These are phyloP conservation scores for Plasmodium chabaudi DNA, from an alignment of 169 alveolate species.

Conservation along the genomic window DNA sequence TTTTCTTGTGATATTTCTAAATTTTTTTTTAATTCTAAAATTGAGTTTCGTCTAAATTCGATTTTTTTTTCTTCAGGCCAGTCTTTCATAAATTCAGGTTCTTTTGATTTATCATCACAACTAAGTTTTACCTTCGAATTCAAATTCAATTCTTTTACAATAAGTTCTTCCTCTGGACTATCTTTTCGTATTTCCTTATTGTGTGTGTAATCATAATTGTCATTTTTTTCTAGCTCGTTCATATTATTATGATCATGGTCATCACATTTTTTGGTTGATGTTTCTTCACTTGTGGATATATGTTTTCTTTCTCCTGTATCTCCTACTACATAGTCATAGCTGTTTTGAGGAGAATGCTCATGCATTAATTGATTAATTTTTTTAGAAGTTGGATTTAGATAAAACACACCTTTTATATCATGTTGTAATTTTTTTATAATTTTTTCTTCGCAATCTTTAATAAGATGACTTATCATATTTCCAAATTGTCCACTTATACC, in stretches of 20 bases:
- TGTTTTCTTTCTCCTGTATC: conserved; percentile 7
- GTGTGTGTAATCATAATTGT: neutral
- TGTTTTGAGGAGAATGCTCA: conserved; percentile 31
- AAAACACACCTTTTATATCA: conserved; percentile 76
- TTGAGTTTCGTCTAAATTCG: conserved; percentile 68
- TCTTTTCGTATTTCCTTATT: conserved; percentile 27
- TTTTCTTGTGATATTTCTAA: conserved; percentile 71
- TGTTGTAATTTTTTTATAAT: conserved; percentile 79
- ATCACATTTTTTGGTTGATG: neutral
- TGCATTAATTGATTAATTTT: conserved; percentile 42
- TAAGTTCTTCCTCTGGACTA: conserved; percentile 39
- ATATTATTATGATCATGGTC: neutral
- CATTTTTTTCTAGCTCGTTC: neutral
- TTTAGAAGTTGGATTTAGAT: conserved; percentile 55
- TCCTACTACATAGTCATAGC: conserved; percentile 10
- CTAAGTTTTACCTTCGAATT: conserved; percentile 45
- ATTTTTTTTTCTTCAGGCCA: conserved; percentile 76
- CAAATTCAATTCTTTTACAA: conserved; percentile 38
- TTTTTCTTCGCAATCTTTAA: conserved; percentile 80
- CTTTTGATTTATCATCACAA: conserved; percentile 73
- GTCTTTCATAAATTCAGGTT: conserved; percentile 69
- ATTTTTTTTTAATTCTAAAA: conserved; percentile 47
- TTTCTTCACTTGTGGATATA: conserved; percentile 26
- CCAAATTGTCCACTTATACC: conserved; percentile 78
- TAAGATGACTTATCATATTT: conserved; percentile 51